Base-by-base conservation (phyloP, 306 rosid species). In the Pyrus communis region DNA sequence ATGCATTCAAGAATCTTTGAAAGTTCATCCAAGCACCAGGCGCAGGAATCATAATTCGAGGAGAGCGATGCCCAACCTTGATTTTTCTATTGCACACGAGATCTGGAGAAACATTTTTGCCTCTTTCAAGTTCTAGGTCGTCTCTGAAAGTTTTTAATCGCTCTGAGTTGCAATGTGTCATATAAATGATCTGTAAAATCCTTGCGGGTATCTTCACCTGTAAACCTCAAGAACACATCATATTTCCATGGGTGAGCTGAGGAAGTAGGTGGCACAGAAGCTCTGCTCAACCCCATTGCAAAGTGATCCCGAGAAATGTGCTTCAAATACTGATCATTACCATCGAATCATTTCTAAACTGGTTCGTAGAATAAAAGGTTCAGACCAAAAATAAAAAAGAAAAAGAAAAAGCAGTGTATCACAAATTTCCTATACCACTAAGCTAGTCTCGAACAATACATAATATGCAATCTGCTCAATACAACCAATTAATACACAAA, bases 211-310 rank as follows among this genome's bases (percentile, higher is more conserved):
- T 49, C 54, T 49, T 49, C 58, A 15, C 77, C 77, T 7, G 69
- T 23, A 45, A 74, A 62, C 13, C 78, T 74, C 60, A 74, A 63
- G 45, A 74, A 74, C 45, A 74, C 61, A 1, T 74, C 60, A 5
- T 61, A 74, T 27, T 60, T 61, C 58, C 57, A 46, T 4, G 11
- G 42, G 22, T 7, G 25, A 55, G 4, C 23, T 21, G 25, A 18
- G 11, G 25, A 55, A 21, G 22, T 21, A 55, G 52, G 52, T 4
- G 11, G 4, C 10, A 21, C 11, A 12, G 12, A 21, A 55, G 23
- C 22, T 55, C 23, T 55, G 25, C 25, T 55, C 60, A 55, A 55
- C 0, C 2, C 25, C 60, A 21, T 21, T 7, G 21, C 54, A 49
- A 15, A 5, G 54, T 49, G 54, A 49, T 49, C 54, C 54, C 2